Evolutionary conservation across 768 basidiomycete species (phyloP).

Genomic region (Candolleomyces eurysporus): DNA sequence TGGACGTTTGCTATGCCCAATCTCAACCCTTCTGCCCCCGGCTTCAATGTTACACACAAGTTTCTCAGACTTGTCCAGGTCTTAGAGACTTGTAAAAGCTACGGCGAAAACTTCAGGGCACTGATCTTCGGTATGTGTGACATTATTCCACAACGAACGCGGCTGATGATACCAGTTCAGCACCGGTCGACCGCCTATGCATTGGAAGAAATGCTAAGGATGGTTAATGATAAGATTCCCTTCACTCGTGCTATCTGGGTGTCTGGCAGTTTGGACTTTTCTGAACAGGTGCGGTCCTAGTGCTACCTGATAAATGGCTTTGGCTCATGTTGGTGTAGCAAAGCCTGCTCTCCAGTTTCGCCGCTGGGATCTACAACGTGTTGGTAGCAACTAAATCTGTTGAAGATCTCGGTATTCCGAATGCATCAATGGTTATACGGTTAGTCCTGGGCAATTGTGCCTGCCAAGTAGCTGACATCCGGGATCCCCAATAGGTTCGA

Average conservation of each 20-base stretch:
- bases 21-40: slow-evolving; percentile 49
- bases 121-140: slow-evolving; percentile 56
- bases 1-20: slow-evolving; percentile 69
- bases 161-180: slow-evolving; percentile 41
- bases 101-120: slow-evolving; percentile 61
- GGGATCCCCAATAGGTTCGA: slow-evolving; percentile 43
- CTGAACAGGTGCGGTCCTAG: slow-evolving; percentile 25
- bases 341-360: slow-evolving; percentile 49
- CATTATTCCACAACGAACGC: background rate
- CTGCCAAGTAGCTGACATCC: background rate
- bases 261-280: slow-evolving; percentile 31
- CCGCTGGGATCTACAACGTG: slow-evolving; percentile 58
- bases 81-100: slow-evolving; percentile 51
- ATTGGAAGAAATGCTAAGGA: slow-evolving; percentile 59
- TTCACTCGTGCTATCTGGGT: slow-evolving; percentile 58
- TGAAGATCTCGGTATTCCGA: slow-evolving; percentile 61
- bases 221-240: slow-evolving; percentile 45
- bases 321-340: slow-evolving; percentile 29
- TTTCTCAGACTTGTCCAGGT: slow-evolving; percentile 59
- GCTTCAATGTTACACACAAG: slow-evolving; percentile 71
- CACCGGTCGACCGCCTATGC: slow-evolving; percentile 50
- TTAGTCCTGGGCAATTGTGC: slow-evolving; percentile 25
- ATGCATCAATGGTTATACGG: slow-evolving; percentile 61
- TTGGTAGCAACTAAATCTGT: slow-evolving; percentile 57
- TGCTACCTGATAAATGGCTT: background rate